Percentiles rank a stretch among this genome's conserved stretches.
Evolutionary conservation across 2,329 filamentous ascomycete genomes (phyloP).

Genomic region (Ophiobolus disseminans): DNA sequence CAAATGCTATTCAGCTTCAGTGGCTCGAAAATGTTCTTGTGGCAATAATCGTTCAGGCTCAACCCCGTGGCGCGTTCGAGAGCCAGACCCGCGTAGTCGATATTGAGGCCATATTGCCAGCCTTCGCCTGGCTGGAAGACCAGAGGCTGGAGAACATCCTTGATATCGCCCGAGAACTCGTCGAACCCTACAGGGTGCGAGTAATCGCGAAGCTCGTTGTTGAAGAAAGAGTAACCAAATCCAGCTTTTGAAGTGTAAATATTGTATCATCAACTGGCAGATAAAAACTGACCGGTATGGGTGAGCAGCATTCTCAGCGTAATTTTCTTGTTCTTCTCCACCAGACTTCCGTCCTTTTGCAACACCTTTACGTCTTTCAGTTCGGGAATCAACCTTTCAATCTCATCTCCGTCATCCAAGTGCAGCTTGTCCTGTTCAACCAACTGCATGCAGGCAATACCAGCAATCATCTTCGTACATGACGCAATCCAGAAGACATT

Average conservation of each 20-base stretch:
- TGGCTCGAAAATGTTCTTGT: conserved; percentile 54
- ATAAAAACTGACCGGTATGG: conserved; percentile 48
- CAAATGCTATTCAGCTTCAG: conserved; percentile 57
- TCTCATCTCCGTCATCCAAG: conserved; percentile 36
- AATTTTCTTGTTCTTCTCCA: conserved; percentile 53
- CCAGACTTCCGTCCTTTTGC: conserved; percentile 39
- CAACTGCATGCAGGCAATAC: conserved; percentile 43
- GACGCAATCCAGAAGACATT: conserved; percentile 63
- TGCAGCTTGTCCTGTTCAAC: conserved; percentile 41
- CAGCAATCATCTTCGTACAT: conserved; percentile 52
- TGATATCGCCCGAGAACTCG: conserved; percentile 63
- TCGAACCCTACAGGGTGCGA: conserved; percentile 61
- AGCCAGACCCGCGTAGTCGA: conserved; percentile 57
- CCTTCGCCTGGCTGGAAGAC: conserved; percentile 67
- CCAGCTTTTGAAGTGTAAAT: conserved; percentile 39
- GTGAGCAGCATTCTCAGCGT: conserved; percentile 58
- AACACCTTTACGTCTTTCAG: conserved; percentile 50
- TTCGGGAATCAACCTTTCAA: conserved; percentile 36
- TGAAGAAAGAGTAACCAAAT: conserved; percentile 59
- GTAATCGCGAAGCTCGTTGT: conserved; percentile 53
- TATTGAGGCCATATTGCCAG: conserved; percentile 62
- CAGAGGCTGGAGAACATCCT: conserved; percentile 62
- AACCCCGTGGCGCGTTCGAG: conserved; percentile 54
- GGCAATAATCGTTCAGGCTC: conserved; percentile 54
- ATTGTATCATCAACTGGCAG: background rate